phyloP scores from a whole-genome alignment of 257 asterid genomes.

The Ocimum tenuiflorum region DNA sequence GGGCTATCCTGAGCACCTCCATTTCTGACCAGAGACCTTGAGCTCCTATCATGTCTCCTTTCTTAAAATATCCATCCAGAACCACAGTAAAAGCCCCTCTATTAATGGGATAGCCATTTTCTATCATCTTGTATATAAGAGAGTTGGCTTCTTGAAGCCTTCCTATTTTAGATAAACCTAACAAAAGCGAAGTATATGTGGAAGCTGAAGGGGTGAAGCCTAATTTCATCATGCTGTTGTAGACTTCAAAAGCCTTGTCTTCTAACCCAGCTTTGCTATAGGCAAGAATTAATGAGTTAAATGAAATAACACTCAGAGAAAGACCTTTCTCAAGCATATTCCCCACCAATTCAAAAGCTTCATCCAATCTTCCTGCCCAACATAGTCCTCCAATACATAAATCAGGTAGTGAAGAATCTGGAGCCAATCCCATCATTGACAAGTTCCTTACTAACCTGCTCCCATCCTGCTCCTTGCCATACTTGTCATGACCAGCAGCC shows the following conservation, averaged over 20 bases:
- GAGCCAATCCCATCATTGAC: conserved; percentile 31
- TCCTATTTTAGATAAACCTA: conserved; percentile 58
- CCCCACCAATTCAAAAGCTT: conserved; percentile 57
- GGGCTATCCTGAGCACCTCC: conserved; percentile 62
- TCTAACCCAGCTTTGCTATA: conserved; percentile 59
- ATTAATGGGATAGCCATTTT: conserved; percentile 53
- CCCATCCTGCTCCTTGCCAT: conserved; percentile 50
- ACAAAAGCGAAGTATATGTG: conserved; percentile 61
- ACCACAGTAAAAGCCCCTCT: conserved; percentile 65
- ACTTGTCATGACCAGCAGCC: conserved; percentile 73
- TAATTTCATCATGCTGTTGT: conserved; percentile 47
- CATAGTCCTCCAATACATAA: conserved; percentile 54
- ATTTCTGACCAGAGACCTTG: conserved; percentile 68
- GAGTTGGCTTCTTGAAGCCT: conserved; percentile 57
- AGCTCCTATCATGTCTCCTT: conserved; percentile 66
- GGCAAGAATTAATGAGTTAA: conserved; percentile 72
- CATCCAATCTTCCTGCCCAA: conserved; percentile 72
- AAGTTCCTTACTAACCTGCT: conserved; percentile 44
- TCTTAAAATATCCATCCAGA: conserved; percentile 65
- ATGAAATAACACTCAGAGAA: conserved; percentile 57
- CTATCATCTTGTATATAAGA: conserved; percentile 58
- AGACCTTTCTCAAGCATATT: conserved; percentile 68
- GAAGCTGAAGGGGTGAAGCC: conserved; percentile 78
- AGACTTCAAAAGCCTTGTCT: conserved; percentile 62
- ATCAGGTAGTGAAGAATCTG: conserved; percentile 44